Evolutionary conservation across 371 early-diverging fungal species (phyloP), one percentile per base, ranked within the genome.

Genomic region (Basidiobolus meristosporus): DNA sequence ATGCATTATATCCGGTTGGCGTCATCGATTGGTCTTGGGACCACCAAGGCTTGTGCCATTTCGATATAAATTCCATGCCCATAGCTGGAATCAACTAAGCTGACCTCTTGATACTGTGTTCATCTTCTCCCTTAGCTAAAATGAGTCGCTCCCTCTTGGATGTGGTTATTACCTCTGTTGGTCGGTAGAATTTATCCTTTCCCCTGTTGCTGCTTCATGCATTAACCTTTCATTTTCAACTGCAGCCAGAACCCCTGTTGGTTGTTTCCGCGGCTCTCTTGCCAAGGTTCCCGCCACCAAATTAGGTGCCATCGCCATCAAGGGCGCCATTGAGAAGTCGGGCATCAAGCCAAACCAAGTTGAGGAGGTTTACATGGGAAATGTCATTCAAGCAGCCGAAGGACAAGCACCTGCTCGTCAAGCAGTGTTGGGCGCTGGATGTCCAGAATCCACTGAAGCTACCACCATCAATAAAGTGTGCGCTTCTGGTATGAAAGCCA

Each of bases 381-480:
- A 90, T 50, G 90, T 90, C 2, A 52, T 91, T 16, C 78, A 79
- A 44, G 82, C 82, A n/a, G 63, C 52, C 41, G 38, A 68, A 31
- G 90, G 91, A 26, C 89, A 88, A 56, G 70, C 83, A 28, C 88
- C 91, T 19, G 82, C 90, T 7, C 75, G 89, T 38, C 91, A 90
- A 57, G 86, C 68, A 32, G 63, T 65, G 37, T 52, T 82, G 16
- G 63, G 49, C 46, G 79, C 83, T n/a, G 76, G 49, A 44, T 88
- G 54, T 42, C 71, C 84, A 41, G 69, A 71, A 44, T 59, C 72
- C 7, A 82, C 82, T 17, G 80, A 80, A 32, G 77, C 82, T 18
- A 89, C 88, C 2, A 86, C 90, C 18, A 68, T 92, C 48, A 91
- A 91, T 63, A 91, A 91, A 59, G 90, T 90, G 15, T 95, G 96